Base-by-base conservation (phyloP, 2,329 filamentous ascomycete species). In the Talaromyces sp. region DNA sequence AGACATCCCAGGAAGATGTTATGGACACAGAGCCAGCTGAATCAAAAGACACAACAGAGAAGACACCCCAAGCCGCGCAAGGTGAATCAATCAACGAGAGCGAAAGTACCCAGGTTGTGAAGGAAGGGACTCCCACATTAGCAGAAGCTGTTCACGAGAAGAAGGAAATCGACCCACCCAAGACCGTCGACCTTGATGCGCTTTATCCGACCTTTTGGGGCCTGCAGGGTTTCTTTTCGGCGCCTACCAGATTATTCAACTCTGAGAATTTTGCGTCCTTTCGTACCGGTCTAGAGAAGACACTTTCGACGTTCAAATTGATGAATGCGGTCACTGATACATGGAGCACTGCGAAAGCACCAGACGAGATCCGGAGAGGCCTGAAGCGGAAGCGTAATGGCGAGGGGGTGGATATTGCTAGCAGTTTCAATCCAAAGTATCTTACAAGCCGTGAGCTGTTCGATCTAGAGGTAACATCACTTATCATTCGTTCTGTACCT, bases 371-470 rank as follows among this genome's bases (percentile, higher is more conserved):
- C 56, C 88, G 87, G 68, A 85, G 85, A 68, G 87, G 86, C 5
- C 79, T 76, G 35, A 96, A 93, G 78, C 87, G 92, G 64, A 96
- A 93, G 76, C 82, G 85, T 50, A 83, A 85, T 11, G 83, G 79
- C 33, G 83, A 87, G 60, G 85, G 86, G 8, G 82, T 86, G 59
- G 88, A 89, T 67, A 80, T 88, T 60, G 84, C 88, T 27, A 90
- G 87, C 73, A 88, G 87, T 27, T 98, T 97, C 79, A 99, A 99
- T 72, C 94, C 96, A 1, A 99, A 98, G 75, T 99, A 99, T 75
- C 85, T 99, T 19, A 99, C 95, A n/a, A 98, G 93, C 76, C 87
- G 90, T 69, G 96, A 99, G 75, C 83, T 99, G 1, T 99, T 99
- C 77, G 92, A 96, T 72, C 86, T 99, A 54, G 95, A 99, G 85